Base-by-base conservation (phyloP, 805 yeast genomes). In the Suhomyces prunicola region DNA sequence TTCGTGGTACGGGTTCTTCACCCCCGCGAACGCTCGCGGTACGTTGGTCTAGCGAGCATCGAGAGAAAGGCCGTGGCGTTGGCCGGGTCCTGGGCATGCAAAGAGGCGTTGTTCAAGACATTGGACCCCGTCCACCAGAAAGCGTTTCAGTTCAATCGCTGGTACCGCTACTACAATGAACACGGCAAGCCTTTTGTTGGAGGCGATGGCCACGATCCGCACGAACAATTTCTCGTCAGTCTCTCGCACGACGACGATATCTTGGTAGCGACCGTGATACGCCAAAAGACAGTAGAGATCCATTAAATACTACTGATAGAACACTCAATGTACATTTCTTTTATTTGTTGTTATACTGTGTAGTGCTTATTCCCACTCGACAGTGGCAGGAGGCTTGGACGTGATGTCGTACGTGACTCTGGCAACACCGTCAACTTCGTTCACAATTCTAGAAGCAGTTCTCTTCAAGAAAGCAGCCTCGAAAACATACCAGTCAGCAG, bases 311-410 rank as follows among this genome's bases (percentile, higher is more conserved):
- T 24, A 24, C 26, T 3, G 4, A 7, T 26, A 26, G 9, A 26
- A 26, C 12, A 29, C 33, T 40, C 10, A 19, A 40, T 19, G 24
- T 22, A 19, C 17, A 42, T 46, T 17, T 5, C 29, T 12, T 27
- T 27, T 27, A 26, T 26, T 26, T 26, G 9, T 6, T 26, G 7
- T 26, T 8, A 26, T 40, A 40, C 7, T n/a, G 26, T 5, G 10
- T 13, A n/a, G 15, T 15, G 52, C 54, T 66, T 86, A 93, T 78
- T 94, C 99, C 99, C 98, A 94, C 74, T 94, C 99, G 62, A 94
- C 99, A 56, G 99, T 94, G 56, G 99, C 99, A 57, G 99, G 99
- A 53, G 99, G 99, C 79, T 94, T 94, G 56, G 97, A 91, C 56
- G 99, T 94, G 72, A 94, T 92, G 73, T 94, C 99, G 74, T 94